Base-by-base conservation (phyloP, 1,284 basidiomycete species). In the Porogramme epimiltina region DNA sequence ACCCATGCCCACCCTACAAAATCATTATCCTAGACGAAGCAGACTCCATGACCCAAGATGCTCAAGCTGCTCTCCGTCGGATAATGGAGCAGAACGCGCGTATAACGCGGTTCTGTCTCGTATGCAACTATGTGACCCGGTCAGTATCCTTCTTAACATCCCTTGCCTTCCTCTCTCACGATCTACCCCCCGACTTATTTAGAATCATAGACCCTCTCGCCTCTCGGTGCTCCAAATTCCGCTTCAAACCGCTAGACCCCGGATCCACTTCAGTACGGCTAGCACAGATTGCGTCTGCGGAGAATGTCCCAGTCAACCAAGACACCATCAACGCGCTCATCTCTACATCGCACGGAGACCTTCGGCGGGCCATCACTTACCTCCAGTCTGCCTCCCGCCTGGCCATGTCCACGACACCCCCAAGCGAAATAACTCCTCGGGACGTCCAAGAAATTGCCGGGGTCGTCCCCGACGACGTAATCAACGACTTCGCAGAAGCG, bases 41-140 rank as follows among this genome's bases (percentile, higher is more conserved):
- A 34, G 97, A 99, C 69, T 96, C 93, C 13, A 99, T 99, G 96
- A 99, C 96, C 6, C 97, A 99, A 72, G 96, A 99, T 68, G 96
- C 96, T 2, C 96, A 99, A 72, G 94, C 89, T 42, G 96, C 96
- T 0, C 75, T 99, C 39, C 82, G 96, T 44, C 84, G 97, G 20
- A 99, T 99, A 66, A 99, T 99, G 97, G 97, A 99, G 73, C 95
- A 88, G 33, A 95, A 99, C 66, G 94, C 93, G 6, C 83, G 89
- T 45, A 99, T 98, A 67, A 99, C 97, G 31, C 82, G 97, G 4
- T 99, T 99, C 75, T 99, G 97, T 73, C 79, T 99, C 19, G 93
- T 99, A 4, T 99, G 97, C 78, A 99, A 99, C 77, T 99, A 99
- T 70, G 97, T 99, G 24, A 99, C 97, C 2, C 82, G 96, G 94